phyloP scores from a whole-genome alignment of 129 eudicot genomes.

The Gnaphalium uliginosum region DNA sequence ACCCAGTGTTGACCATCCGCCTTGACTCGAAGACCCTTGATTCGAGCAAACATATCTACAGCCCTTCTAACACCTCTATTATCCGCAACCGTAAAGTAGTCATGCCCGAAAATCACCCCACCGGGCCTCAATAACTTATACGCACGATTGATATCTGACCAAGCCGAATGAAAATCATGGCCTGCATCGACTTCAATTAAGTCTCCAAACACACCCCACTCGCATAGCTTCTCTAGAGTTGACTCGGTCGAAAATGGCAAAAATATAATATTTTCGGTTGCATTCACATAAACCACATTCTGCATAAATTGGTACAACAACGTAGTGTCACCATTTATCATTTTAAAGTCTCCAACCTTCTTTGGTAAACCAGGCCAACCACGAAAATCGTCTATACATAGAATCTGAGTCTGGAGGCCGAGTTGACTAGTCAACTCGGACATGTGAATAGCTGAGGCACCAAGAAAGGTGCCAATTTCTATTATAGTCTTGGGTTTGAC shows the following conservation, averaged over 20 bases:
- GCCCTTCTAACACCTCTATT: conserved; percentile 69
- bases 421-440: conserved; percentile 53
- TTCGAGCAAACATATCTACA: conserved; percentile 65
- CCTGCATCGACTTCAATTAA: conserved; percentile 78
- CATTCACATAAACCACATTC: conserved; percentile 53
- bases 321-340: conserved; percentile 57
- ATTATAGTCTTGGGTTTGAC: conserved; percentile 60
- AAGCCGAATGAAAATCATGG: conserved; percentile 88
- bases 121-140: conserved; percentile 66
- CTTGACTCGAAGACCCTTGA: conserved; percentile 49
- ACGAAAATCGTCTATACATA: conserved; percentile 79
- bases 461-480: conserved; percentile 81
- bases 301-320: conserved; percentile 82
- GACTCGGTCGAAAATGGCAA: conserved; percentile 70
- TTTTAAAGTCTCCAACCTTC: conserved; percentile 34
- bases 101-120: conserved; percentile 81
- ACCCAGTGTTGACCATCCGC: conserved; percentile 82
- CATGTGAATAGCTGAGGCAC: conserved; percentile 84
- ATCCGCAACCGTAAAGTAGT: conserved; percentile 53
- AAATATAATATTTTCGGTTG: conserved; percentile 42
- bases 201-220: conserved; percentile 77
- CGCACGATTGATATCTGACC: conserved; percentile 76
- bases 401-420: conserved; percentile 58
- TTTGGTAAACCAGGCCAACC: conserved; percentile 75
- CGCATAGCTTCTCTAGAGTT: conserved; percentile 53